Evolutionary conservation across 805 yeast genomes (phyloP).

Genomic region (Brettanomyces anomalus): DNA sequence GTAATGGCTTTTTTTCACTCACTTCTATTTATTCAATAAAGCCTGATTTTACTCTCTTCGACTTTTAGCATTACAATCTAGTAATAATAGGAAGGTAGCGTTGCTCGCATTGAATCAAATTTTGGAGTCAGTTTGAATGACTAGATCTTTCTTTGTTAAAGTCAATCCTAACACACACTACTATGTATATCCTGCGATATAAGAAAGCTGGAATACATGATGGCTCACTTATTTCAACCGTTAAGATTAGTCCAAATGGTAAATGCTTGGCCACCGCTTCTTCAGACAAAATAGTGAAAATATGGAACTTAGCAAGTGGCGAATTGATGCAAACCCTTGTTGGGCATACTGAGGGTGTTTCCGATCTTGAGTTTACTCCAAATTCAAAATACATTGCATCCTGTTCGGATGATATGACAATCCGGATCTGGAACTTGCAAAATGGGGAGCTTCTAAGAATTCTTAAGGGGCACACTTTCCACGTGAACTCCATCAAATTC

Average conservation of each 20-base stretch:
- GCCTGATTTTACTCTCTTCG: too few species aligned
- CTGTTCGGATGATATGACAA: constrained; percentile 77
- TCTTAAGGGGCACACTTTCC: constrained; percentile 76
- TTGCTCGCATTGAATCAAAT: too few species aligned
- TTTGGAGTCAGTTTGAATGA: too few species aligned
- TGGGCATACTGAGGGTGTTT: constrained; percentile 67
- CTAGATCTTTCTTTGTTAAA: too few species aligned
- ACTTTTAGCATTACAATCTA: too few species aligned
- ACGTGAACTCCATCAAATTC: constrained; percentile 64
- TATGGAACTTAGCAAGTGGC: constrained; percentile 40
- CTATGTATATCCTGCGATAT: neutral
- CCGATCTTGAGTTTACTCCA: constrained; percentile 73
- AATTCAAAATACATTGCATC: constrained; percentile 67
- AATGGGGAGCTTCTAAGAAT: constrained; percentile 41
- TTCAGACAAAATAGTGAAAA: constrained; percentile 47
- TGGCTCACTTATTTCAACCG: constrained; percentile 30
- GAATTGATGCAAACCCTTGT: constrained; percentile 24
- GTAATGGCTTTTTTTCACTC: too few species aligned
- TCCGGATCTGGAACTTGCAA: constrained; percentile 60
- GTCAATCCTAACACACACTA: too few species aligned
- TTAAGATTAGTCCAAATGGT: constrained; percentile 58
- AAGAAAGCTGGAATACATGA: neutral
- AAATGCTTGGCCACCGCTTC: constrained; percentile 45
- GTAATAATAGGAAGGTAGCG: too few species aligned
- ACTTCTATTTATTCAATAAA: too few species aligned